Evolutionary conservation across 2,329 filamentous ascomycete species (phyloP).

Genomic region (Trichoderma brevicompactum): DNA sequence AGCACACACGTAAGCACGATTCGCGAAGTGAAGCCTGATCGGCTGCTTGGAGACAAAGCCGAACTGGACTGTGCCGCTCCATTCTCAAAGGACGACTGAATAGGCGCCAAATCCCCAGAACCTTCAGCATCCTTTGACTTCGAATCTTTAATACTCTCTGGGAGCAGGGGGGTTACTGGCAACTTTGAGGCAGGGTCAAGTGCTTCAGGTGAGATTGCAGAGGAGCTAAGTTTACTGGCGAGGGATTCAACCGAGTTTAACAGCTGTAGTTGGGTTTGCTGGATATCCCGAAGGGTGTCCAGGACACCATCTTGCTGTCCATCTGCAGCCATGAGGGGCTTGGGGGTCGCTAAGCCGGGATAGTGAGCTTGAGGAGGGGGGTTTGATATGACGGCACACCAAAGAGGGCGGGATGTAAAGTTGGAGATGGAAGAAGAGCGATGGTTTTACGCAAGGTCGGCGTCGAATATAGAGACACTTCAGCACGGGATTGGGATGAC

Average conservation of each 20-base stretch:
- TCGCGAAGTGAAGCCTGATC: constrained; percentile 56
- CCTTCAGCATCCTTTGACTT: background rate
- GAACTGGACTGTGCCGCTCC: constrained; percentile 10
- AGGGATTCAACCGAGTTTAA: constrained; percentile 48
- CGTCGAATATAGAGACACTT: background rate
- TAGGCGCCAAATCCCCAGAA: background rate
- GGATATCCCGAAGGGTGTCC: constrained; percentile 47
- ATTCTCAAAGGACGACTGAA: constrained; percentile 10
- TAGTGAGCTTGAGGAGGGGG: constrained; percentile 9
- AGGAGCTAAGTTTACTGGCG: constrained; percentile 38
- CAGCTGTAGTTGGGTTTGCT: constrained; percentile 48
- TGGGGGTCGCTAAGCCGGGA: constrained; percentile 6
- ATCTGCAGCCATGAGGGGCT: constrained; percentile 36
- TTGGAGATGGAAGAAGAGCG: background rate
- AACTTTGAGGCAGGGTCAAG: constrained; percentile 26
- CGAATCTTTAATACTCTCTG: background rate
- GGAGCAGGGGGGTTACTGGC: background rate
- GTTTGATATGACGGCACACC: background rate
- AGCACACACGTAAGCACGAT: constrained; percentile 58
- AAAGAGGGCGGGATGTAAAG: background rate
- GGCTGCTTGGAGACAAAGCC: constrained; percentile 42
- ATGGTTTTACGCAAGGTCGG: background rate
- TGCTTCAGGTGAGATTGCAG: constrained; percentile 23
- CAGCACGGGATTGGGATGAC: background rate
- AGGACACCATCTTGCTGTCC: constrained; percentile 35